phyloP scores from a whole-genome alignment of 1,139 yeast species.

The Spencermartinsiella ligniputridi region DNA sequence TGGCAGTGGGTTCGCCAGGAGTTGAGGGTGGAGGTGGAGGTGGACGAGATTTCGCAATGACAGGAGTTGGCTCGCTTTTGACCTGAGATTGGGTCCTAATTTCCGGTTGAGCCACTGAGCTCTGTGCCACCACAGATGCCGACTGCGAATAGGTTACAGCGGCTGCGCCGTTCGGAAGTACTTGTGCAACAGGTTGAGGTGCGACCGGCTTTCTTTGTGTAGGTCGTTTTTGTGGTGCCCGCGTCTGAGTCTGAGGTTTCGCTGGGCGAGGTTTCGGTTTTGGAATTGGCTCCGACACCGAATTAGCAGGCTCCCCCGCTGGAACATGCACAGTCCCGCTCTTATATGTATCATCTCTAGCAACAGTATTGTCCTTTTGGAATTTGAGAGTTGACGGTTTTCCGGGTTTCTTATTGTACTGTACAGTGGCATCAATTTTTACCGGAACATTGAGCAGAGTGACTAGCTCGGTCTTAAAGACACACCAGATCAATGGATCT shows the following conservation, averaged over 20 bases:
- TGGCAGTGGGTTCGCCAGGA: conserved; percentile 73
- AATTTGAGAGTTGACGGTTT: conserved; percentile 67
- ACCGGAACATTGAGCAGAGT: conserved; percentile 66
- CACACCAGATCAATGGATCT: conserved; percentile 74
- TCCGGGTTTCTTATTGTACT: conserved; percentile 89
- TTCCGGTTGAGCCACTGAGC: background rate
- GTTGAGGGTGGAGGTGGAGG: conserved; percentile 35
- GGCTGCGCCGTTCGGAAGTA: background rate
- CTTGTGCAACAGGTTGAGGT: conserved; percentile 13
- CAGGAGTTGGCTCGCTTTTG: conserved; percentile 18
- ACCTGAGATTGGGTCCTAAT: background rate
- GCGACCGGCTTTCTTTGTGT: conserved; percentile 5
- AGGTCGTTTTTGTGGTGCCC: conserved; percentile 7
- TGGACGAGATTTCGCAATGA: conserved; percentile 16
- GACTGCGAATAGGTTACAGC: conserved; percentile 4
- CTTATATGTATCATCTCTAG: conserved; percentile 69
- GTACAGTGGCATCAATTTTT: conserved; percentile 66
- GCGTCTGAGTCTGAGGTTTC: conserved; percentile 11
- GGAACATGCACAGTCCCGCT: conserved; percentile 82
- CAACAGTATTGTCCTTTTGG: conserved; percentile 51
- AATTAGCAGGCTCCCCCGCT: conserved; percentile 70
- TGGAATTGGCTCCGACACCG: conserved; percentile 72
- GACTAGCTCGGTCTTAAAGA: conserved; percentile 84
- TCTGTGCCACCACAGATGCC: conserved; percentile 7
- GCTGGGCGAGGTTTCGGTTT: conserved; percentile 36